A percentile compares a stretch with the other conserved stretches of the same genome.
These are phyloP conservation scores for Diaporthe sp. DNA, from an alignment of 2,329 filamentous ascomycete genomes.

Conservation along the genomic window DNA sequence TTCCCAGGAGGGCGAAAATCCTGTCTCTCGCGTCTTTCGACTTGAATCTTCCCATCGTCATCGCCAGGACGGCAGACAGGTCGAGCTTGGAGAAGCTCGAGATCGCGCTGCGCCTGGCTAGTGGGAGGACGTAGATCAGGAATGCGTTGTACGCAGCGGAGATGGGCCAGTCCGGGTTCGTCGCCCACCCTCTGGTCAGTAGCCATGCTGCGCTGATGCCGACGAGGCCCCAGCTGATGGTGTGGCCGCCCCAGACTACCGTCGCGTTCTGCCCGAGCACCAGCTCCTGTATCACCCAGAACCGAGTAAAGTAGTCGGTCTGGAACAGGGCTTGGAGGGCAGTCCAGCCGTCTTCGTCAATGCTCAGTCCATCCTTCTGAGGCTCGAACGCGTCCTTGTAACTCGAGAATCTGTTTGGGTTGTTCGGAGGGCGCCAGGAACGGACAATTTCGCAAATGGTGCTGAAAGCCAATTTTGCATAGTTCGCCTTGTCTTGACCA, in stretches of 20 bases:
- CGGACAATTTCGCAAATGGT: conserved; percentile 32
- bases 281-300: conserved; percentile 37
- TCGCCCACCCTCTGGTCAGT: conserved; percentile 34
- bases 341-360: conserved; percentile 30
- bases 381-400: conserved; percentile 30
- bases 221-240: conserved; percentile 34
- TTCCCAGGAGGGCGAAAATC: conserved; percentile 35
- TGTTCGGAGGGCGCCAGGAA: conserved; percentile 29
- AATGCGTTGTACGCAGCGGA: conserved; percentile 36
- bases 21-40: conserved; percentile 34
- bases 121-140: conserved; percentile 34
- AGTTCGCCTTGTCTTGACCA: conserved; percentile 14
- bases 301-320: conserved; percentile 33
- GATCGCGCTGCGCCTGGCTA: conserved; percentile 31
- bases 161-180: conserved; percentile 26
- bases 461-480: conserved; percentile 26
- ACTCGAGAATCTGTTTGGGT: conserved; percentile 26
- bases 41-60: conserved; percentile 31
- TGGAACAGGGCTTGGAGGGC: conserved; percentile 34
- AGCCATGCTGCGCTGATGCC: conserved; percentile 35
- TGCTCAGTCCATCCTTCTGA: background rate
- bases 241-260: conserved; percentile 33
- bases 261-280: conserved; percentile 31
- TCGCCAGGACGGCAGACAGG: conserved; percentile 33
- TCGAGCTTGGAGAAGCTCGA: conserved; percentile 35